Evolutionary conservation across 805 yeast species (phyloP), one percentile per base, ranked within the genome.

Genomic region (baker's yeast (Saccharomyces cerevisiae)): DNA sequence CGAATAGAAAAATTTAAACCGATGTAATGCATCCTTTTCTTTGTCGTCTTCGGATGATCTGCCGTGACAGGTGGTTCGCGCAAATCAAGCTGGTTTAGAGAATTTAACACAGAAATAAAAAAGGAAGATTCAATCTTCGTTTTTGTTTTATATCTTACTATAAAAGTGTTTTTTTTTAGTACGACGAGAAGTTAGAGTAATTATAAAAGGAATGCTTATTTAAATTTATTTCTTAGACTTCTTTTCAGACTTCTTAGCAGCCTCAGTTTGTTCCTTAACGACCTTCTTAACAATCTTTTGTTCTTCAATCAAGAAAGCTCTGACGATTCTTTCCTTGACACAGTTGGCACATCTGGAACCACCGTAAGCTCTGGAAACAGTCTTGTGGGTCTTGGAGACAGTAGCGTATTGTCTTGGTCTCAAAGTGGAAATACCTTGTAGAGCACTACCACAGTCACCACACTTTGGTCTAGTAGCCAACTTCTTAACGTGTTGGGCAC

Each of bases 261-360:
- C 87, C 70, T 84, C 90, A 73, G 90, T 86, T 79, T 88, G 89
- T 77, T 90, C 97, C 87, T 92, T 92, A 75, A 94, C 86, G 72
- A 94, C 97, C 82, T 95, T 90, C 91, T 94, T 95, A 76, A 94
- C 99, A 68, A 94, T 91, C 89, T 94, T 95, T 83, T 94, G 98
- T 83, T 94, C 99, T 84, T 95, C 99, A 69, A 94, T 89, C 78
- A 94, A 87, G 90, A 94, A 94, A 74, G 99, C 97, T 83, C 99
- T 92, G 77, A 92, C 92, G 72, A 94, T 85, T 86, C 97, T 89
- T 81, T 92, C 96, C 87, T 92, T 92, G 76, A 92, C 98, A 83
- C 96, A 89, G 89, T 83, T 89, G 78, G 92, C 97, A 83, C 94
- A 89, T 83, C 87, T 87, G 74, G 89, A 85, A 79, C 99, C 99